These are phyloP conservation scores for Pyrenophora seminiperda DNA, from an alignment of 2,329 filamentous ascomycete genomes.

Conservation along the genomic window DNA sequence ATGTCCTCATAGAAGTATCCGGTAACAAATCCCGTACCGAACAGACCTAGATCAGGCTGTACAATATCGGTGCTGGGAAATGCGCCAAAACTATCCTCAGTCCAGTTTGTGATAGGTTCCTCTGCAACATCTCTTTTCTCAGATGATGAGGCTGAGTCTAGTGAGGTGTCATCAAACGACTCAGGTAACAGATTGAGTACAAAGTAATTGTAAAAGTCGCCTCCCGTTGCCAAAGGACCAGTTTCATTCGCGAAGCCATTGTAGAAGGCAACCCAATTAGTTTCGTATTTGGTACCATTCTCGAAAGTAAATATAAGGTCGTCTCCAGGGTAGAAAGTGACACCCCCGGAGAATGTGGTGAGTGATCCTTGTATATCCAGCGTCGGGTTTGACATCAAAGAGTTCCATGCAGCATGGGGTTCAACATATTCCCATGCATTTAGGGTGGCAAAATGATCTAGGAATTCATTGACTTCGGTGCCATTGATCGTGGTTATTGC, in stretches of 20 bases:
- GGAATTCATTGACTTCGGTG: slow-evolving; percentile 27
- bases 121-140: not conserved
- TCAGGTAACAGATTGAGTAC: slow-evolving; percentile 42
- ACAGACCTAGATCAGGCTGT: slow-evolving; percentile 26
- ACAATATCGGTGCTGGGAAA: slow-evolving; percentile 31
- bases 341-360: slow-evolving; percentile 19
- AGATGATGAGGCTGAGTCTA: not conserved
- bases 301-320: slow-evolving; percentile 30
- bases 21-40: slow-evolving; percentile 35
- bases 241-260: slow-evolving; percentile 22
- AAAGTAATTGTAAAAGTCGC: slow-evolving; percentile 55
- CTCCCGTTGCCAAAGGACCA: slow-evolving; percentile 47
- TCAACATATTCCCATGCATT: slow-evolving; percentile 49
- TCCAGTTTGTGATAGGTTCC: slow-evolving; percentile 19
- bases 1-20: slow-evolving; percentile 52
- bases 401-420: slow-evolving; percentile 52
- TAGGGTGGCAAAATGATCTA: slow-evolving; percentile 27
- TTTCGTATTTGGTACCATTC: slow-evolving; percentile 26
- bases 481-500: slow-evolving; percentile 36
- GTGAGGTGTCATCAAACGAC: not conserved
- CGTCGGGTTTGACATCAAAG: slow-evolving; percentile 31
- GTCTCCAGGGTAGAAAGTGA: slow-evolving; percentile 48
- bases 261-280: slow-evolving; percentile 30
- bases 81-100: slow-evolving; percentile 19
- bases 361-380: slow-evolving; percentile 22